Percentiles rank a stretch among this genome's conserved stretches.
Evolutionary conservation across 805 yeast genomes (phyloP).

Genomic region (Wickerhamiella cacticola): DNA sequence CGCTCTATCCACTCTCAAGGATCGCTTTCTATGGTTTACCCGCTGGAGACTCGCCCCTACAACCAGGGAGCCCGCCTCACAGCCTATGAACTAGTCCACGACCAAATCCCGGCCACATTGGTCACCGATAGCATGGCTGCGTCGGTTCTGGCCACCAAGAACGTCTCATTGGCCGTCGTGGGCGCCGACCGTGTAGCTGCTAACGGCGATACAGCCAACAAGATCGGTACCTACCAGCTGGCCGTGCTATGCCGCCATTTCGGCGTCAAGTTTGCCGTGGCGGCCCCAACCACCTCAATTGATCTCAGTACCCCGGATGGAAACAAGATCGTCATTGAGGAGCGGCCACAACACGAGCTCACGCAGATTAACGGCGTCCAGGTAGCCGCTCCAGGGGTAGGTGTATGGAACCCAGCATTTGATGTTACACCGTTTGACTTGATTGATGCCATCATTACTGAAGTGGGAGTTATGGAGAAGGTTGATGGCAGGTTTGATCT

Average conservation of each 20-base stretch:
- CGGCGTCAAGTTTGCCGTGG: slow-evolving; percentile 75
- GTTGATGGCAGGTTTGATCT: slow-evolving; percentile 11
- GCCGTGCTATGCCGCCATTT: slow-evolving; percentile 58
- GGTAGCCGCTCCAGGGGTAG: slow-evolving; percentile 70
- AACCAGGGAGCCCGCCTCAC: slow-evolving; percentile 93
- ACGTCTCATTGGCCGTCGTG: slow-evolving; percentile 78
- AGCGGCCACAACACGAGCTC: slow-evolving; percentile 71
- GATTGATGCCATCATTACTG: slow-evolving; percentile 86
- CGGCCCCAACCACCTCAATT: slow-evolving; percentile 89
- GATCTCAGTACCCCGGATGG: slow-evolving; percentile 60
- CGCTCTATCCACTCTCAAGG: slow-evolving; percentile 49
- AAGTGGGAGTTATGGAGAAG: slow-evolving; percentile 48
- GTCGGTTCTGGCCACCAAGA: slow-evolving; percentile 51
- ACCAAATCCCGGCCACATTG: slow-evolving; percentile 74
- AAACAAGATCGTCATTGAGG: slow-evolving; percentile 69
- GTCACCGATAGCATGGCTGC: slow-evolving; percentile 89
- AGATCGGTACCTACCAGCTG: slow-evolving; percentile 88
- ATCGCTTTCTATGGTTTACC: slow-evolving; percentile 59
- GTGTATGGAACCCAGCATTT: slow-evolving; percentile 93
- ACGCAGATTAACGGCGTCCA: slow-evolving; percentile 62
- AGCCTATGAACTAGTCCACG: slow-evolving; percentile 79
- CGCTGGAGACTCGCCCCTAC: slow-evolving; percentile 91
- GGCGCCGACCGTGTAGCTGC: slow-evolving; percentile 92
- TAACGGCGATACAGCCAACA: slow-evolving; percentile 94
- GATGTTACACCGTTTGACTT: slow-evolving; percentile 79